A percentile compares a stretch with the other conserved stretches of the same genome.
Evolutionary conservation across 108 stramenopile species (phyloP).

Genomic region (Cyclotella distinguenda): DNA sequence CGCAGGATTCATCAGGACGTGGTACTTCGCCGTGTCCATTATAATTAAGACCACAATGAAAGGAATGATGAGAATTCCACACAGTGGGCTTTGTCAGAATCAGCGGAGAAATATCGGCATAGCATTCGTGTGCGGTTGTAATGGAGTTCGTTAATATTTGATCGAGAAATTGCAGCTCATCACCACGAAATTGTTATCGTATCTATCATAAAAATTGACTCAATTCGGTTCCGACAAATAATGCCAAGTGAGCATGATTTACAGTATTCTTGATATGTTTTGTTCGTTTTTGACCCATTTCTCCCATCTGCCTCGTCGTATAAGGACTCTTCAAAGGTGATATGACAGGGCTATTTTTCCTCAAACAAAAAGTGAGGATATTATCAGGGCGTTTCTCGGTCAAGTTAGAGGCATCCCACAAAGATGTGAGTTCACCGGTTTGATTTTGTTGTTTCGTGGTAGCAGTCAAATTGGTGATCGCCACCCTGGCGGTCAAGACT

Average conservation of each 20-base stretch:
- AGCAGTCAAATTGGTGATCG: background rate
- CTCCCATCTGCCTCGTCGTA: constrained; percentile 23
- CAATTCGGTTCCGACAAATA: constrained; percentile 37
- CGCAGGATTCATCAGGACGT: too few species aligned
- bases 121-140: too few species aligned
- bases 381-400: constrained; percentile 22
- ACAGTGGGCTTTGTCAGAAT: too few species aligned
- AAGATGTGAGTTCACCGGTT: constrained; percentile 1
- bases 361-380: constrained; percentile 27
- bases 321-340: constrained; percentile 46
- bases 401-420: constrained; percentile 39
- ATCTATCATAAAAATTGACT: too few species aligned
- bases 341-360: constrained; percentile 31
- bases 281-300: constrained; percentile 15
- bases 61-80: too few species aligned
- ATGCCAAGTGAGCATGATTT: constrained; percentile 30
- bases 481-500: constrained; percentile 24
- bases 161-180: too few species aligned
- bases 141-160: too few species aligned
- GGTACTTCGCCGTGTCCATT: too few species aligned
- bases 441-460: background rate
- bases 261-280: constrained; percentile 20
- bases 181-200: too few species aligned
- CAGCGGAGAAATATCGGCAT: too few species aligned
- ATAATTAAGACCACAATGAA: too few species aligned